Conservation (phyloP, 2,329 filamentous ascomycete species). For the Fusarium sp. region DNA sequence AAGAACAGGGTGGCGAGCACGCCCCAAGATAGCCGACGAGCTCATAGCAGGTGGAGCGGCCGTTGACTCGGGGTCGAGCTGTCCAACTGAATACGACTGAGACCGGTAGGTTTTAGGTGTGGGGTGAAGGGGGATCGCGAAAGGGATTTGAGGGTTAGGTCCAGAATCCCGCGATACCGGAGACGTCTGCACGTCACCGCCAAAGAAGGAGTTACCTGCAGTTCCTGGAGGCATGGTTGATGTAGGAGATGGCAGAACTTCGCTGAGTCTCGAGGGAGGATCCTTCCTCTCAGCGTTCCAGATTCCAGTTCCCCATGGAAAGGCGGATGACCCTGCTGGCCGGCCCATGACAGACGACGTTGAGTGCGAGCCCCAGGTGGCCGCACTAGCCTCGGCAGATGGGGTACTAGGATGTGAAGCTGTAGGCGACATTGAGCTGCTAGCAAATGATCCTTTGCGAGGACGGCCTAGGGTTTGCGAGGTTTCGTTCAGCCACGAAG, state of each 20-base stretch:
- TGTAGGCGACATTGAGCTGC: conserved; percentile 81
- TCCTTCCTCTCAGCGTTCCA: conserved; percentile 86
- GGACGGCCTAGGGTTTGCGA: conserved; percentile 71
- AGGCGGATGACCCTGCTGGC: conserved; percentile 61
- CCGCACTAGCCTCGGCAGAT: conserved; percentile 69
- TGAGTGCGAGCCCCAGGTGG: conserved; percentile 67
- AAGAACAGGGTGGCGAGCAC: conserved; percentile 72
- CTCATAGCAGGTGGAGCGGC: conserved; percentile 54
- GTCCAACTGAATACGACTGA: conserved; percentile 95
- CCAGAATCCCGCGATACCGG: conserved; percentile 64
- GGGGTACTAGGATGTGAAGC: conserved; percentile 86
- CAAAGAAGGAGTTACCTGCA: conserved; percentile 60
- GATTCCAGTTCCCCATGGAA: conserved; percentile 83
- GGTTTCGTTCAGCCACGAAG: conserved; percentile 90
- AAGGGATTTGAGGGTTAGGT: conserved; percentile 78
- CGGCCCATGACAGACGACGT: conserved; percentile 62
- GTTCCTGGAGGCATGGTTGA: conserved; percentile 65
- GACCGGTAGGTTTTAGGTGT: conserved; percentile 94
- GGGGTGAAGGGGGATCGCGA: conserved; percentile 88
- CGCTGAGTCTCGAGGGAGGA: conserved; percentile 77
- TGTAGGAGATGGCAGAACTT: conserved; percentile 81
- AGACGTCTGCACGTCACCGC: conserved; percentile 63
- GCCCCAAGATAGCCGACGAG: conserved; percentile 62
- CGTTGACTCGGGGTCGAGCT: conserved; percentile 77
- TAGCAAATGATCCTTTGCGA: conserved; percentile 82